Base-by-base conservation (phyloP, 2,329 filamentous ascomycete species). In the Penicillium nordicum region DNA sequence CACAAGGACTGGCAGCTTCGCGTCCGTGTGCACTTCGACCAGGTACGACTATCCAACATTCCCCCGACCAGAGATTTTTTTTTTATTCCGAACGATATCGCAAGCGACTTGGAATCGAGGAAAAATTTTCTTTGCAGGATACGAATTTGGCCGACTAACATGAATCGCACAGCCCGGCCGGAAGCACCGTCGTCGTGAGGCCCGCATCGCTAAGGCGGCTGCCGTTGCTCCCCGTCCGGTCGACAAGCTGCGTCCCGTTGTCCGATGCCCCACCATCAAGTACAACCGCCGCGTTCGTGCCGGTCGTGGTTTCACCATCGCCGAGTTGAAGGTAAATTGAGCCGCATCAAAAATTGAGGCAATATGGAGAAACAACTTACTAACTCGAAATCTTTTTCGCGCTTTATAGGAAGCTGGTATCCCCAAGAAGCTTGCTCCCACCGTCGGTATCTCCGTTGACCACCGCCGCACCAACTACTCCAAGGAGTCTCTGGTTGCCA, bases 1-100 rank as follows among this genome's bases (percentile, higher is more conserved):
- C 92, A 91, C 84, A 97, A 96, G 91, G 92, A 99, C 86, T 99
- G 94, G 94, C 92, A 97, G 83, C 90, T 92, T 84, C 90, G 92
- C 83, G 94, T 99, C 78, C 90, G 92, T 83, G 90, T 90, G 82
- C 94, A 99, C 87, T 99, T 99, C 84, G 92, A 99, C 86, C 94
- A 97, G 92, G 93, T 96, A 93, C 80, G 80, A 78, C 78, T 73
- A 79, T 76, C 59, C 60, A 56, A 54, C 38, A 44, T 49, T 29
- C 36, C 34, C 49, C 50, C 37, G 50, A 46, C 21, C 40, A 49
- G 49, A 49, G 52, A 55, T 51, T 30, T 34, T 37, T 43, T 50
- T 62, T 48, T 59, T 42, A 18, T 50, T 34, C 54, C 58, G 51
- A 60, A 55, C 61, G 55, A 64, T 37, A 56, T 47, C 37, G 57